Evolutionary conservation across 805 yeast species (phyloP).

Genomic region (Spathaspora girioi): DNA sequence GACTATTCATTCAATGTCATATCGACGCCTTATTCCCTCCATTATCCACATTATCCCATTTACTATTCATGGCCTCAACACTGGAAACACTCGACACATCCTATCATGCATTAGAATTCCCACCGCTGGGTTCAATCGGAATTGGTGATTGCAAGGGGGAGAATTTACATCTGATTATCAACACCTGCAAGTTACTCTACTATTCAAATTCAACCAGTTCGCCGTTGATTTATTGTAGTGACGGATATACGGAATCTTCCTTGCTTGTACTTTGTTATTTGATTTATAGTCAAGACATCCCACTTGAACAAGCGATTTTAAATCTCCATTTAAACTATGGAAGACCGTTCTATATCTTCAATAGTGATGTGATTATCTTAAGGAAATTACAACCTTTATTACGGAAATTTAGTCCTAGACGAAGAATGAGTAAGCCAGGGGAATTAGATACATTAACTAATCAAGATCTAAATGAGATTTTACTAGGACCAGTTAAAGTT

Average conservation of each 20-base stretch:
- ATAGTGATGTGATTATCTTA: constrained; percentile 66
- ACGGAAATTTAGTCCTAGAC: constrained; percentile 54
- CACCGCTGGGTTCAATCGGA: constrained; percentile 81
- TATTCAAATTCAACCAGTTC: constrained; percentile 32
- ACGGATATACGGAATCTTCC: constrained; percentile 91
- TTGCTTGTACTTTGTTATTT: constrained; percentile 67
- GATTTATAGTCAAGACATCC: constrained; percentile 61
- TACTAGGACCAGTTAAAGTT: constrained; percentile 16
- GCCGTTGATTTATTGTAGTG: constrained; percentile 70
- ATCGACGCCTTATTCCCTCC: constrained; percentile 57
- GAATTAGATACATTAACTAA: constrained; percentile 25
- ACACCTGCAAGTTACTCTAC: constrained; percentile 66
- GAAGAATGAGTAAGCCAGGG: constrained; percentile 20
- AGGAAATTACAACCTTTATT: constrained; percentile 62
- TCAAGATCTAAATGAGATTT: constrained; percentile 31
- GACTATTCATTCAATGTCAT: constrained; percentile 53
- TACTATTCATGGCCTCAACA: constrained; percentile 29
- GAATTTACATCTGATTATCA: constrained; percentile 60
- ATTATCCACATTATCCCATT: constrained; percentile 30
- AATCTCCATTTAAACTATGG: constrained; percentile 59
- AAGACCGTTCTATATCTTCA: constrained; percentile 82
- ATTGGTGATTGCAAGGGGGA: constrained; percentile 65
- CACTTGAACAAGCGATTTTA: constrained; percentile 62
- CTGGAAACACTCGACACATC: constrained; percentile 14
- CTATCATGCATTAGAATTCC: constrained; percentile 51